Evolutionary conservation across 23 red algal genomes (phyloP).

Genomic region (Agarophyton chilense): DNA sequence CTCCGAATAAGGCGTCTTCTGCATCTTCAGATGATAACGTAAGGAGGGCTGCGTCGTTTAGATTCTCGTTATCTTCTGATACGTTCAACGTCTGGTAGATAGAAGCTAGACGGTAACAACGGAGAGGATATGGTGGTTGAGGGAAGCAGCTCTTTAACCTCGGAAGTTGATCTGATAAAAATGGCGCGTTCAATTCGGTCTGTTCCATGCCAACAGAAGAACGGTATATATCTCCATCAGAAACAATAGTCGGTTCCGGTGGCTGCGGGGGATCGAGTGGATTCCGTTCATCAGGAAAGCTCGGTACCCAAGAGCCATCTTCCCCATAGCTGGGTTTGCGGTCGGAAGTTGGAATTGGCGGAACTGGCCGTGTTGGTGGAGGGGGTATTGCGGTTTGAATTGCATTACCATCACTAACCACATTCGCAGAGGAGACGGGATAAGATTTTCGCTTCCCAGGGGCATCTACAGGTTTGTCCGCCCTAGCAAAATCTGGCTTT

Average conservation of each 20-base stretch:
- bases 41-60: constrained; percentile 2
- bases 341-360: constrained; percentile 36
- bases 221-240: constrained; percentile 46
- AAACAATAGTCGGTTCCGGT: constrained; percentile 66
- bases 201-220: constrained; percentile 26
- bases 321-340: constrained; percentile 66
- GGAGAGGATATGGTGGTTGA: constrained; percentile 52
- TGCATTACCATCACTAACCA: neutral
- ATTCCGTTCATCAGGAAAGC: constrained; percentile 56
- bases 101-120: neutral
- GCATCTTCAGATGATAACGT: constrained; percentile 48
- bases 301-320: constrained; percentile 64
- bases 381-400: neutral
- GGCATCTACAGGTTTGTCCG: constrained; percentile 17
- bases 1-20: constrained; percentile 51
- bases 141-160: constrained; percentile 25
- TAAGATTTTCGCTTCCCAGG: constrained; percentile 4
- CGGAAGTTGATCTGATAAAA: constrained; percentile 45
- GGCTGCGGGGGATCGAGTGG: constrained; percentile 49
- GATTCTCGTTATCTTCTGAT: constrained; percentile 39
- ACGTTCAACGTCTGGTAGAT: constrained; percentile 10
- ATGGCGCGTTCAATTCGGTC: constrained; percentile 18
- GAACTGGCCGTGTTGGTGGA: constrained; percentile 46
- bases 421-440: constrained; percentile 2
- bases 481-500: constrained; percentile 26